phyloP scores from a whole-genome alignment of 208 protist genomes.

The Trypanosomatidae sp. region DNA sequence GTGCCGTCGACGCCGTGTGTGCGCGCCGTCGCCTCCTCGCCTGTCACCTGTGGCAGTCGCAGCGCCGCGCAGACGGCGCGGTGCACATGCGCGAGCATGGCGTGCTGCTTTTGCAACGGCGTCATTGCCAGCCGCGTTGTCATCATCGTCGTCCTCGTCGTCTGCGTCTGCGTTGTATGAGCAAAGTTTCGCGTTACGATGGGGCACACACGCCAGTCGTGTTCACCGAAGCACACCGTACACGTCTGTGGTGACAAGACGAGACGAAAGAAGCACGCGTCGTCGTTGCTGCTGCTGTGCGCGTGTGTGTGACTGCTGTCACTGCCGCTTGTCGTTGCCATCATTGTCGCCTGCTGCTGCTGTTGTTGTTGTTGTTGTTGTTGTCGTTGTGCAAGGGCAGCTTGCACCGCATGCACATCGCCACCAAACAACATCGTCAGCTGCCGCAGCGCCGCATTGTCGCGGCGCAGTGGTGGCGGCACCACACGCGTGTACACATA shows the following conservation, averaged over 20 bases:
- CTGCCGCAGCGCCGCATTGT: conserved; percentile 1
- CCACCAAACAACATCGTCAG: conserved; percentile 4
- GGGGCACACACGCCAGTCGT: conserved; percentile 57
- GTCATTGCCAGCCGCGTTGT: no score
- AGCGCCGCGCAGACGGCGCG: no score
- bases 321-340: conserved; percentile 7
- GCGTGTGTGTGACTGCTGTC: conserved; percentile 8
- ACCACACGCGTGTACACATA: conserved; percentile 72
- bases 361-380: conserved; percentile 10
- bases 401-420: neutral
- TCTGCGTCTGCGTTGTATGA: neutral
- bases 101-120: no score
- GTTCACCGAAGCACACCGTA: conserved; percentile 61
- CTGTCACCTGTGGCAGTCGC: no score
- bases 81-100: no score
- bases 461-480: conserved; percentile 11
- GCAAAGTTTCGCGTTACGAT: conserved; percentile 79
- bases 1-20: neutral
- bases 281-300: conserved; percentile 5
- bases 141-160: no score
- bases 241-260: conserved; percentile 58
- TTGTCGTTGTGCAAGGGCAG: conserved; percentile 2
- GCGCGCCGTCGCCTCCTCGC: neutral
- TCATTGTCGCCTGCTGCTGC: neutral
- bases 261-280: conserved; percentile 33